phyloP scores from a whole-genome alignment of 495 filamentous ascomycete species.

The Usnea hakonensis region DNA sequence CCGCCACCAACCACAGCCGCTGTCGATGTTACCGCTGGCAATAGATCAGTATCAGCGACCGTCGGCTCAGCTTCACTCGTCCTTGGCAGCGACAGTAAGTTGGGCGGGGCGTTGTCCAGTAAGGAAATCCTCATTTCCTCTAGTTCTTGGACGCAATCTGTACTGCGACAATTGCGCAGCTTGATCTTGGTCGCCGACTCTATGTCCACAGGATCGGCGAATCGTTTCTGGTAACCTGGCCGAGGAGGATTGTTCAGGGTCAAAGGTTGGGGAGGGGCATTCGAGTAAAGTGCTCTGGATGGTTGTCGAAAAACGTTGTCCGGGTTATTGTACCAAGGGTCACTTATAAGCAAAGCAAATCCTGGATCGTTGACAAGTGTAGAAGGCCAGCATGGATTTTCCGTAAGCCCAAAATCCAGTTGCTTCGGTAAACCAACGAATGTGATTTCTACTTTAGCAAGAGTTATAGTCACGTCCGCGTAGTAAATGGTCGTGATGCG shows the following conservation, averaged over 20 bases:
- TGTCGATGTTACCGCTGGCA: neutral
- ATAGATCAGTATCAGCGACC: neutral
- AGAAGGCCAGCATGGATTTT: conserved; percentile 7
- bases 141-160: neutral
- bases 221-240: neutral
- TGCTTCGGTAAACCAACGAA: neutral
- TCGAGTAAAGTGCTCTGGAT: neutral
- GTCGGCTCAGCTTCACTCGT: neutral
- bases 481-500: neutral
- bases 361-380: neutral
- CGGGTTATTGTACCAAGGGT: neutral
- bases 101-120: neutral
- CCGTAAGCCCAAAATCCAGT: neutral
- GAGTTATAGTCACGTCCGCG: neutral
- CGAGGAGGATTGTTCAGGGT: neutral
- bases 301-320: neutral
- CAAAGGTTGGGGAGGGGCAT: neutral
- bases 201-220: neutral
- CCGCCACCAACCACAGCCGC: neutral
- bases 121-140: neutral
- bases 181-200: neutral
- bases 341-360: conserved; percentile 1
- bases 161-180: neutral
- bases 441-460: neutral
- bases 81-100: neutral